Evolutionary conservation across 1,284 basidiomycete species (phyloP).

Genomic region (Papiliotrema laurentii): DNA sequence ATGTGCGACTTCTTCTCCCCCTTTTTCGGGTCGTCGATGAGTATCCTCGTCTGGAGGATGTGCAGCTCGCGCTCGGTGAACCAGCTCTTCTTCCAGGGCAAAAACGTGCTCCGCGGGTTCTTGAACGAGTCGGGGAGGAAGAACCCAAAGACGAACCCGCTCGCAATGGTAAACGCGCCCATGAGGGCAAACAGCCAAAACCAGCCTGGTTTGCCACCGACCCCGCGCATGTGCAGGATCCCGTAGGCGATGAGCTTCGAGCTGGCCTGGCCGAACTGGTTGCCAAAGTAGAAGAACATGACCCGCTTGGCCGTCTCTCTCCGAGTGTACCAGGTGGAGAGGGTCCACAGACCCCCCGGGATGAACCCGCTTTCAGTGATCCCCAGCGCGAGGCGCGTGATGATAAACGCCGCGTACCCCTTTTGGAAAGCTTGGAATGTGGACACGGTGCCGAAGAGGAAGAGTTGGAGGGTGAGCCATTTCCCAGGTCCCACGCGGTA

Average conservation of each 20-base stretch:
- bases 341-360: constrained; percentile 23
- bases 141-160: constrained; percentile 27
- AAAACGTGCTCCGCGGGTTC: constrained; percentile 19
- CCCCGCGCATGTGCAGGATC: constrained; percentile 28
- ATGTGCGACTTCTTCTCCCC: constrained; percentile 30
- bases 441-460: constrained; percentile 28
- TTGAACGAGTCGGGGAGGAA: constrained; percentile 29
- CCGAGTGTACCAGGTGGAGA: constrained; percentile 31
- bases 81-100: constrained; percentile 17
- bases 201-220: constrained; percentile 25
- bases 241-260: constrained; percentile 26
- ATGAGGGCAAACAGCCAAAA: constrained; percentile 26
- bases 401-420: constrained; percentile 28
- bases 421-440: constrained; percentile 34
- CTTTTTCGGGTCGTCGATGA: constrained; percentile 36
- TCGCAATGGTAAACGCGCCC: constrained; percentile 26
- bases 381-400: constrained; percentile 27
- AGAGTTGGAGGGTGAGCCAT: constrained; percentile 27
- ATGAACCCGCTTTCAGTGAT: constrained; percentile 30
- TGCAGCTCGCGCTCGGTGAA: constrained; percentile 34
- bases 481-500: constrained; percentile 20
- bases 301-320: constrained; percentile 34
- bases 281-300: constrained; percentile 33
- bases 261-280: constrained; percentile 18
- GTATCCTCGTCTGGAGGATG: constrained; percentile 29